phyloP scores from a whole-genome alignment of 306 rosid genomes.

The Cucumis cinereus region DNA sequence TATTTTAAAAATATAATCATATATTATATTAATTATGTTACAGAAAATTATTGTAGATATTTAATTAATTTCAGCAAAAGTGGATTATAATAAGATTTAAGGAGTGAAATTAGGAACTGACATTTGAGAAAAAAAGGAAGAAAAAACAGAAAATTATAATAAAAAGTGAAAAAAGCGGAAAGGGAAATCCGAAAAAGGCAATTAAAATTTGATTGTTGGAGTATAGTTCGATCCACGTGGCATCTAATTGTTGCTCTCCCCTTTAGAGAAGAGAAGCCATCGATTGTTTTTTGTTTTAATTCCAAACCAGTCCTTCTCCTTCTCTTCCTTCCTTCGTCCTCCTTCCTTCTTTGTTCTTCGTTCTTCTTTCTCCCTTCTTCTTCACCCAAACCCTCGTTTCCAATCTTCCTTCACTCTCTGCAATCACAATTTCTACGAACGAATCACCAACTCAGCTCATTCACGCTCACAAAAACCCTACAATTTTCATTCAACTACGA shows the following conservation, averaged over 20 bases:
- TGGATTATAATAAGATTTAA: too few species aligned
- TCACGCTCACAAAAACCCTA: not conserved
- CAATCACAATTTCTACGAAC: not conserved
- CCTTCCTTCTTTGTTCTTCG: not conserved
- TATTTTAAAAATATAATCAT: too few species aligned
- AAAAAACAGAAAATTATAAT: not conserved
- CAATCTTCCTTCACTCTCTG: not conserved
- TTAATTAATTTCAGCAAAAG: too few species aligned
- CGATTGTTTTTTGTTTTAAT: not conserved
- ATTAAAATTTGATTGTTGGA: not conserved
- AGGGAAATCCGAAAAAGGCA: not conserved
- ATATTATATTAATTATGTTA: too few species aligned
- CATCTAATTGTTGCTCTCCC: not conserved
- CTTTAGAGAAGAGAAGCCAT: not conserved
- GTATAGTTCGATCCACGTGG: constrained; percentile 8
- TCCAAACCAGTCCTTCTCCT: not conserved
- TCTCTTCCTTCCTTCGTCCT: not conserved
- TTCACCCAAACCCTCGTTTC: not conserved
- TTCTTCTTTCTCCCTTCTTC: not conserved
- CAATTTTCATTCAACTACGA: not conserved
- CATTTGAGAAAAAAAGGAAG: not conserved
- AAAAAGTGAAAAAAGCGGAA: not conserved
- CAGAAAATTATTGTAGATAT: too few species aligned
- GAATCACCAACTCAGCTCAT: not conserved
- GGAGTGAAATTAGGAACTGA: not conserved